These are phyloP conservation scores for Durotheca rogersii DNA, from an alignment of 495 filamentous ascomycete genomes.

Conservation along the genomic window DNA sequence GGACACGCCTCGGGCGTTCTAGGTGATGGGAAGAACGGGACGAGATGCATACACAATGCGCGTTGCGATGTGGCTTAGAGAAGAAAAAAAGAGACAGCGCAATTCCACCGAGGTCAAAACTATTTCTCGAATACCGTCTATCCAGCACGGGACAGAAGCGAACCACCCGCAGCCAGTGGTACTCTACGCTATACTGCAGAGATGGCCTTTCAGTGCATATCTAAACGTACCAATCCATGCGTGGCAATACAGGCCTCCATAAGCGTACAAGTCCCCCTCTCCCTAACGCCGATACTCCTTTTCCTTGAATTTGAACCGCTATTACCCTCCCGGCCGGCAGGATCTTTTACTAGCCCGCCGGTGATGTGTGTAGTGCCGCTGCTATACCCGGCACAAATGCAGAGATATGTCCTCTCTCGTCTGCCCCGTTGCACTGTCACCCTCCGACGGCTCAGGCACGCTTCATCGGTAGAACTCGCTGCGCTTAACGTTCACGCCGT, in stretches of 20 bases:
- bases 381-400: too few species aligned
- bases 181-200: background rate
- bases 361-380: too few species aligned
- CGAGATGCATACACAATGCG: background rate
- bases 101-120: background rate
- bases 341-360: background rate
- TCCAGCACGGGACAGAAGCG: background rate
- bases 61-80: background rate
- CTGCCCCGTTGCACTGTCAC: too few species aligned
- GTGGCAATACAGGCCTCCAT: background rate
- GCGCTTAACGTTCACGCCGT: conserved; percentile 93
- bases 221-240: background rate
- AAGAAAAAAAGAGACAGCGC: background rate
- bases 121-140: background rate
- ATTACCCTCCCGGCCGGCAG: background rate
- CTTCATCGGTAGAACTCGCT: conserved; percentile 93
- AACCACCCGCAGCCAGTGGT: background rate
- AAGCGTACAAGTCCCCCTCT: background rate
- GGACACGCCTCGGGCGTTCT: conserved; percentile 13
- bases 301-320: conserved; percentile 3
- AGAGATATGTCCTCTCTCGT: too few species aligned
- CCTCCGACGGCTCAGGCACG: background rate
- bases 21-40: conserved; percentile 1
- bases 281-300: conserved; percentile 21
- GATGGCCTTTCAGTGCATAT: background rate